Evolutionary conservation across 2,329 filamentous ascomycete genomes (phyloP).

Genomic region (Fusarium armeniacum): DNA sequence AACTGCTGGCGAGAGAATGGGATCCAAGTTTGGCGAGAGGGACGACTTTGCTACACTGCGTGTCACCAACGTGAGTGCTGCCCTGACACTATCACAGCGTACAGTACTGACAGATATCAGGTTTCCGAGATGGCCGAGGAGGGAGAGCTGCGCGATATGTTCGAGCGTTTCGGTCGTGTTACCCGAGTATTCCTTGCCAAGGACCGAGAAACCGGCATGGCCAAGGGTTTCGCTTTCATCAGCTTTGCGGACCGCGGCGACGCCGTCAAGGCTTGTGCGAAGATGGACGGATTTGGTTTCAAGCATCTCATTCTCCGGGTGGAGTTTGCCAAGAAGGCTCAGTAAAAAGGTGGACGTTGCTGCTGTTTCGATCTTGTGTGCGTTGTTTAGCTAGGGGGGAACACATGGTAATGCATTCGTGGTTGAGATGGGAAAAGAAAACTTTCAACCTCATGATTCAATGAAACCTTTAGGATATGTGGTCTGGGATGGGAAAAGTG

Average conservation of each 20-base stretch:
- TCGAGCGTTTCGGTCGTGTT: slow-evolving; percentile 96
- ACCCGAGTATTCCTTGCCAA: slow-evolving; percentile 98
- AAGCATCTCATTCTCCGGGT: slow-evolving; percentile 88
- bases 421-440: slow-evolving; percentile 38
- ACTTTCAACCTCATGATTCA: slow-evolving; percentile 50
- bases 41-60: slow-evolving; percentile 96
- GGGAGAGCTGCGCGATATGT: slow-evolving; percentile 94
- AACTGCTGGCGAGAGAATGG: slow-evolving; percentile 83
- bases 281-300: slow-evolving; percentile 97
- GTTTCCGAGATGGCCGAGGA: slow-evolving; percentile 98
- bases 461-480: slow-evolving; percentile 44
- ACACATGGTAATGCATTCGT: slow-evolving; percentile 51
- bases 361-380: slow-evolving; percentile 50
- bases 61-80: slow-evolving; percentile 91
- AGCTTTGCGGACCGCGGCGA: slow-evolving; percentile 92
- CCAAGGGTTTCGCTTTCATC: slow-evolving; percentile 99
- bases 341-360: slow-evolving; percentile 48
- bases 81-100: background rate
- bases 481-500: slow-evolving; percentile 43
- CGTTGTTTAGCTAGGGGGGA: slow-evolving; percentile 51
- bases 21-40: slow-evolving; percentile 89
- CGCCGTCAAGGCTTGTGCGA: slow-evolving; percentile 91
- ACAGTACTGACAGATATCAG: slow-evolving; percentile 62
- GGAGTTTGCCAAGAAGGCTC: slow-evolving; percentile 86
- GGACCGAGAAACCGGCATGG: slow-evolving; percentile 94